These are phyloP conservation scores for Chrysoporthe austroafricana DNA, from an alignment of 2,329 filamentous ascomycete species.

Conservation along the genomic window DNA sequence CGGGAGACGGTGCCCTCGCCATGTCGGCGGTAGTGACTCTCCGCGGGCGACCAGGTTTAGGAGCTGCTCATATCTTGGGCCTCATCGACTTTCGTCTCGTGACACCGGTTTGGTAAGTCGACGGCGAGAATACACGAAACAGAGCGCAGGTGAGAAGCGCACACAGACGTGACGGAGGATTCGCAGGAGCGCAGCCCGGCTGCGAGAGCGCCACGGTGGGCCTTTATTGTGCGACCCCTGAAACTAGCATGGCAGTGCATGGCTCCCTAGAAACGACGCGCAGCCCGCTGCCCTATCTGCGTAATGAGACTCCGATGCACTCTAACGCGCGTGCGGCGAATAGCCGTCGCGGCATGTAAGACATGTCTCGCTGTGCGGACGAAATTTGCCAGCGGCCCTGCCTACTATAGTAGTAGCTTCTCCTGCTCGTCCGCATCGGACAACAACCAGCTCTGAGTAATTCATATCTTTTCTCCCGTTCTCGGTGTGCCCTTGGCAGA, in stretches of 20 bases:
- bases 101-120: neutral
- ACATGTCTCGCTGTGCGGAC: neutral
- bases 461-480: neutral
- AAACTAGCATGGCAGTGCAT: neutral
- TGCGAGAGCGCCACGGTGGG: neutral
- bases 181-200: neutral
- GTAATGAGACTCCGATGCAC: neutral
- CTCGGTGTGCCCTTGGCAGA: neutral
- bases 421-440: too few species aligned
- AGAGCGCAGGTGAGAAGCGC: neutral
- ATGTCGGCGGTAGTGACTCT: neutral
- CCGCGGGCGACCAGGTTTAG: neutral
- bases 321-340: neutral
- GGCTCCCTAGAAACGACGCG: neutral
- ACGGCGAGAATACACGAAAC: neutral
- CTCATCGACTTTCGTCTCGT: neutral
- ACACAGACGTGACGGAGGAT: neutral
- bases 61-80: neutral
- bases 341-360: neutral
- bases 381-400: neutral
- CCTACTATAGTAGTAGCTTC: too few species aligned
- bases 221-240: neutral
- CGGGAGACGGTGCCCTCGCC: constrained; percentile 4
- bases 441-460: neutral
- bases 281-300: neutral